Base-by-base conservation (phyloP, 1,139 yeast genomes). In the Magnusiomyces suaveolens region DNA sequence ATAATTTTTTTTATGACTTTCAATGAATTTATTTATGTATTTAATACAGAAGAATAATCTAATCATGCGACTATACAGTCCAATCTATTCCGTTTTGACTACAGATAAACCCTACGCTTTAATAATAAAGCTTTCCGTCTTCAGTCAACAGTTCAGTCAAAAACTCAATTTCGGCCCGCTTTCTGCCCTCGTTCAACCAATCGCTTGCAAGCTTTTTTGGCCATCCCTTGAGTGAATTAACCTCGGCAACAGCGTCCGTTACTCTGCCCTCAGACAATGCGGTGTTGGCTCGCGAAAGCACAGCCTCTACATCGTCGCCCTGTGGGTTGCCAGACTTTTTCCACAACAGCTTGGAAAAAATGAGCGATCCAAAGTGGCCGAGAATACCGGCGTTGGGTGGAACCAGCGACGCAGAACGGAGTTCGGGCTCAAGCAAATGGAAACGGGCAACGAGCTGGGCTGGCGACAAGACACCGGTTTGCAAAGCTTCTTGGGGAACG, bases 381-480 rank as follows among this genome's bases (percentile, higher is more conserved):
- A 92, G 79, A 57, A 92, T 79, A 64, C 98, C 98, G 36, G 98
- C 96, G 68, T 90, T 87, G 63, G 95, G 95, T 52, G 97, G 97
- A 60, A 87, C 78, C 63, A 89, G 73, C 14, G 96, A 83, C 10
- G 95, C 92, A 32, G 89, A 81, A 70, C 96, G 83, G 66, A 92
- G 81, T 71, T 90, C 96, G 21, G 95, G 95, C 23, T 80, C 83
- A 58, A 92, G 76, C 57, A 83, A 74, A 62, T 82, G 81, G 63
- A 89, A 77, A 65, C 92, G 92, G n/a, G 89, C 79, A 25, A 77
- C 74, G 2, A 79, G 73, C 61, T 74, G 76, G n/a, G 74, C 66
- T 18, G 70, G 65, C 41, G 75, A 75, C 60, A 83, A 74, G 48
- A 84, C 77, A 12, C 89, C 84, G 56, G 77, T 76, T 38, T 76